Evolutionary conservation across 352 stramenopile species (phyloP).

Genomic region (Phytopythium helicoides): DNA sequence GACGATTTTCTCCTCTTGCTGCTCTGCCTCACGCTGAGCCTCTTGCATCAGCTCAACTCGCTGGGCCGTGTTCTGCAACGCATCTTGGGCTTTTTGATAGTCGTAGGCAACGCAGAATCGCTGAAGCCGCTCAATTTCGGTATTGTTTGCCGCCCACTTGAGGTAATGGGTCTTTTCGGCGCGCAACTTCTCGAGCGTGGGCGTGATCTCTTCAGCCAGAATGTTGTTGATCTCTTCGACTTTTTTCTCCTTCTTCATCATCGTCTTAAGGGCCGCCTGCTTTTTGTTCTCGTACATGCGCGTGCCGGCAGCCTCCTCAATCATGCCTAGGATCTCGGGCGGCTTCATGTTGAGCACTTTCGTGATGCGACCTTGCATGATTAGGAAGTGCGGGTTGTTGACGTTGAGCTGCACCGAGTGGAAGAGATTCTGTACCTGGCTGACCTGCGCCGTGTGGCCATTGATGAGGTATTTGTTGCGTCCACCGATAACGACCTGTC

Average conservation of each 20-base stretch:
- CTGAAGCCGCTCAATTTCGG: constrained; percentile 97
- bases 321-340: constrained; percentile 99
- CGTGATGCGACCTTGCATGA: constrained; percentile 99
- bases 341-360: constrained; percentile 99
- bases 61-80: constrained; percentile 81
- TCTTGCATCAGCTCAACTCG: constrained; percentile 89
- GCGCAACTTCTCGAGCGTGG: constrained; percentile 97
- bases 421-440: constrained; percentile 99
- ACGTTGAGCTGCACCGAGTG: constrained; percentile 99
- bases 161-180: constrained; percentile 98
- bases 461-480: constrained; percentile 99
- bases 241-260: constrained; percentile 99
- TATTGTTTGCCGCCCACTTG: constrained; percentile 98
- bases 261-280: constrained; percentile 96
- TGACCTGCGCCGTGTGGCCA: constrained; percentile 95
- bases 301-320: constrained; percentile 99
- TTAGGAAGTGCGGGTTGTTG: constrained; percentile 99
- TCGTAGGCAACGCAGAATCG: constrained; percentile 97
- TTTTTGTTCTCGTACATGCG: constrained; percentile 99
- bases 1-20: constrained; percentile 49
- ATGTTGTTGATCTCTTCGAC: constrained; percentile 99
- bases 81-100: constrained; percentile 89
- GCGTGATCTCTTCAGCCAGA: constrained; percentile 98
- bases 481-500: constrained; percentile 97
- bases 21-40: constrained; percentile 67